These are phyloP conservation scores for Falciphora oryzae DNA, from an alignment of 2,329 filamentous ascomycete genomes.

Conservation along the genomic window DNA sequence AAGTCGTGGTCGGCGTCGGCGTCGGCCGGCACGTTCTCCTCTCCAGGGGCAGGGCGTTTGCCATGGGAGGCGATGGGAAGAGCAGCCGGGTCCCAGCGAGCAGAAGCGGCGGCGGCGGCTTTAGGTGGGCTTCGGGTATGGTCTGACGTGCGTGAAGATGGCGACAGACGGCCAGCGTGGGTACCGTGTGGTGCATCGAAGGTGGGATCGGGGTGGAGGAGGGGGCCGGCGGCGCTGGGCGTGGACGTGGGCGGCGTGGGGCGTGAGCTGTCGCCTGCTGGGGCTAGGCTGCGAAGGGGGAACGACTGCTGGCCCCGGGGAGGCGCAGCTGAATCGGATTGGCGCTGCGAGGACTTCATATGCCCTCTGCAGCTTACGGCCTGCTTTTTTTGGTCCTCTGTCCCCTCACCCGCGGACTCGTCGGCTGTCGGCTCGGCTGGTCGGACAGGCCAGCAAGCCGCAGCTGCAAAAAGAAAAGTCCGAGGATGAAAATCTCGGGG, in stretches of 20 bases:
- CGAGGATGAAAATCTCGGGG: no score
- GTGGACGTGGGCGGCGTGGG: conserved; percentile 10
- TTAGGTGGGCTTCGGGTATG: conserved; percentile 1
- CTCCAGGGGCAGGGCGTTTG: conserved; percentile 4
- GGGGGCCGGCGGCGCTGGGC: conserved; percentile 4
- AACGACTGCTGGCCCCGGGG: conserved; percentile 12
- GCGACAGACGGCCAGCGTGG: conserved; percentile 5
- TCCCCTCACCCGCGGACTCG: not conserved
- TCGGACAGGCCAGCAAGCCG: no score
- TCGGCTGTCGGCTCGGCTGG: not conserved
- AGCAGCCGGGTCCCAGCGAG: not conserved
- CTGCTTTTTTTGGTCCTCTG: no score
- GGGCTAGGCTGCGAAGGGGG: conserved; percentile 15
- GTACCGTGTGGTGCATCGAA: conserved; percentile 10
- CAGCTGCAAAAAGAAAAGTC: not conserved
- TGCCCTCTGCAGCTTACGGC: not conserved
- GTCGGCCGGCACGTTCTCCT: conserved; percentile 7
- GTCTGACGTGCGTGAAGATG: conserved; percentile 3
- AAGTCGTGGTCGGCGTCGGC: conserved; percentile 9
- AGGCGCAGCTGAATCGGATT: conserved; percentile 7
- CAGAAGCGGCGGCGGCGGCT: not conserved
- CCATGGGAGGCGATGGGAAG: conserved; percentile 10
- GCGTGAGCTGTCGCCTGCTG: conserved; percentile 5
- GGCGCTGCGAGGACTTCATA: conserved; percentile 6
- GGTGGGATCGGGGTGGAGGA: conserved; percentile 2